Evolutionary conservation across 2,329 filamentous ascomycete species (phyloP).

Genomic region (Talaromyces sp.): DNA sequence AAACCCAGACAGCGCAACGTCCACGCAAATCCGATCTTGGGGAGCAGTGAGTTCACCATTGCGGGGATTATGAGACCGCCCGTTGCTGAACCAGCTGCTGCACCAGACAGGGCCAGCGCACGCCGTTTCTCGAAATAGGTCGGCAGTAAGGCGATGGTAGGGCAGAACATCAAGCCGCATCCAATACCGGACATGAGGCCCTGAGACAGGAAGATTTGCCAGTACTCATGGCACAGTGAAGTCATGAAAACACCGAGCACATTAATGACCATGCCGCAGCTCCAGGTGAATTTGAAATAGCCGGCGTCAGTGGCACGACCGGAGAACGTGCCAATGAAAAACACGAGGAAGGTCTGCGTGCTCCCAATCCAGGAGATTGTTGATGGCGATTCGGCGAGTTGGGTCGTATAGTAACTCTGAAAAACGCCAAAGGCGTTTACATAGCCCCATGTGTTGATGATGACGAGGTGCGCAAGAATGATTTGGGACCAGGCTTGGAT

Average conservation of each 20-base stretch:
- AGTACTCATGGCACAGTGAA: slow-evolving; percentile 44
- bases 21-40: slow-evolving; percentile 27
- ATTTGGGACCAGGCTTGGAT: slow-evolving; percentile 31
- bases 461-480: slow-evolving; percentile 28
- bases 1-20: slow-evolving; percentile 16
- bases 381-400: slow-evolving; percentile 31
- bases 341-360: slow-evolving; percentile 46
- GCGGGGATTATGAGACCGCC: slow-evolving; percentile 47
- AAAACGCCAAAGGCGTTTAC: slow-evolving; percentile 42
- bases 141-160: slow-evolving; percentile 36
- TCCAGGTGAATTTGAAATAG: slow-evolving; percentile 32
- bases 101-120: slow-evolving; percentile 38
- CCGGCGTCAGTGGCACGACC: slow-evolving; percentile 43
- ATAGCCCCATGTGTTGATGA: slow-evolving; percentile 27
- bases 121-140: slow-evolving; percentile 44
- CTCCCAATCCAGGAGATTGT: slow-evolving; percentile 48
- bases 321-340: slow-evolving; percentile 43
- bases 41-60: slow-evolving; percentile 44
- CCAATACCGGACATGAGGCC: slow-evolving; percentile 42
- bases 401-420: slow-evolving; percentile 42
- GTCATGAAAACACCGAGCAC: slow-evolving; percentile 47
- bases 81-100: slow-evolving; percentile 37
- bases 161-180: slow-evolving; percentile 43
- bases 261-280: slow-evolving; percentile 30
- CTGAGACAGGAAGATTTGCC: slow-evolving; percentile 50